Percentiles rank a stretch among this genome's conserved stretches.
These are phyloP conservation scores for Calycina herbarum DNA, from an alignment of 2,329 filamentous ascomycete species.

Conservation along the genomic window DNA sequence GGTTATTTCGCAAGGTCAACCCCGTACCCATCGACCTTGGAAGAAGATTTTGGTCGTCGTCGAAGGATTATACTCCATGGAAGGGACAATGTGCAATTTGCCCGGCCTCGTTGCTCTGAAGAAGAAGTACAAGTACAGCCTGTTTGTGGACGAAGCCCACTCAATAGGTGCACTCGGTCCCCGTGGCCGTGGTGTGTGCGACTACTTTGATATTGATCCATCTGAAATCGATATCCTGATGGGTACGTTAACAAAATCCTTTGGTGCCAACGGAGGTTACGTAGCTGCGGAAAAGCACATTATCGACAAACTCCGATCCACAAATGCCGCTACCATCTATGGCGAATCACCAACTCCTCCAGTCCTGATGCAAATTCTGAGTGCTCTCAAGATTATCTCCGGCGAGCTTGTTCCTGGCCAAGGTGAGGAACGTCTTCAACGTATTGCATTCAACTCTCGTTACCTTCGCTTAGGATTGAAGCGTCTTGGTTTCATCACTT, in stretches of 20 bases:
- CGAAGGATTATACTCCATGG: slow-evolving; percentile 98
- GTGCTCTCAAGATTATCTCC: slow-evolving; percentile 82
- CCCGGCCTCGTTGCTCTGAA: slow-evolving; percentile 84
- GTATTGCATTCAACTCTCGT: slow-evolving; percentile 95
- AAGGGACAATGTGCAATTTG: slow-evolving; percentile 98
- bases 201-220: slow-evolving; percentile 93
- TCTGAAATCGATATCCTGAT: slow-evolving; percentile 91
- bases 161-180: slow-evolving; percentile 92
- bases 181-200: slow-evolving; percentile 86
- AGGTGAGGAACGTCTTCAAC: slow-evolving; percentile 91
- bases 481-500: slow-evolving; percentile 93
- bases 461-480: slow-evolving; percentile 98
- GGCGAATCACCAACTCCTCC: slow-evolving; percentile 87
- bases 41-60: slow-evolving; percentile 98
- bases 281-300: slow-evolving; percentile 85
- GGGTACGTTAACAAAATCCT: slow-evolving; percentile 98
- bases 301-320: slow-evolving; percentile 85
- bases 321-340: slow-evolving; percentile 82
- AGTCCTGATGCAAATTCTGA: slow-evolving; percentile 87
- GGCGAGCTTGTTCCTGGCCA: slow-evolving; percentile 87
- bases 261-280: slow-evolving; percentile 96
- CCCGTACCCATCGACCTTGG: slow-evolving; percentile 97
- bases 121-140: slow-evolving; percentile 93
- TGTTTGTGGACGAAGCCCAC: slow-evolving; percentile 96
- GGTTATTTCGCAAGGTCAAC: slow-evolving; percentile 93